phyloP scores from a whole-genome alignment of 1,284 basidiomycete species.

The Ceratobasidium sp. region DNA sequence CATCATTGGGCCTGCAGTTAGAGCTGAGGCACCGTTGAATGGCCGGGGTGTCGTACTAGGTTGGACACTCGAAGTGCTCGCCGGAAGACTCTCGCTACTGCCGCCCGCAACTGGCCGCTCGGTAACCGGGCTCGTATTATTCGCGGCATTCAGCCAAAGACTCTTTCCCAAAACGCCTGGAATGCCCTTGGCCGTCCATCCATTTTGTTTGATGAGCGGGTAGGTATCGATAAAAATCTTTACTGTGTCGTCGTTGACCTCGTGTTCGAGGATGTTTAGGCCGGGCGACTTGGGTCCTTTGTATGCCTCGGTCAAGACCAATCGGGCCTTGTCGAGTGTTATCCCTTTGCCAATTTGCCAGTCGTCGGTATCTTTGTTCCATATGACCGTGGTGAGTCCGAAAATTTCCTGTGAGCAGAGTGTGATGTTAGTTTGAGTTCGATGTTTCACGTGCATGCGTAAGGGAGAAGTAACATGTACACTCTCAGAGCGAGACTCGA shows the following conservation, averaged over 20 bases:
- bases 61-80: too few relatives aligned
- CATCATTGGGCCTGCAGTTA: too few relatives aligned
- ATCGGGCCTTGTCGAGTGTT: constrained; percentile 38
- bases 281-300: constrained; percentile 49
- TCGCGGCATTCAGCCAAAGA: constrained; percentile 48
- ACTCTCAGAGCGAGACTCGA: too few relatives aligned
- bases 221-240: constrained; percentile 55
- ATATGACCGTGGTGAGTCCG: constrained; percentile 50
- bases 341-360: constrained; percentile 44
- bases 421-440: too few relatives aligned
- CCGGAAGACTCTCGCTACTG: too few relatives aligned
- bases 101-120: too few relatives aligned
- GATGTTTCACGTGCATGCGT: too few relatives aligned
- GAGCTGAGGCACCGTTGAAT: too few relatives aligned
- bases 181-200: constrained; percentile 52
- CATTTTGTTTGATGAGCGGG: constrained; percentile 50
- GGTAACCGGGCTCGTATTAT: constrained; percentile 44
- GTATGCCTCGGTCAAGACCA: constrained; percentile 36
- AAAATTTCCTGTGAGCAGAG: constrained; percentile 42
- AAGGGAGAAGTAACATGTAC: too few relatives aligned
- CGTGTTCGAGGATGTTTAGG: constrained; percentile 58
- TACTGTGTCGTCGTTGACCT: constrained; percentile 53
- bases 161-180: constrained; percentile 46
- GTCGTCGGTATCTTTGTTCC: constrained; percentile 50
- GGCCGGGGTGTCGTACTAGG: too few relatives aligned